phyloP scores from a whole-genome alignment of 345 rosid species.

The Clarkia xantiana region DNA sequence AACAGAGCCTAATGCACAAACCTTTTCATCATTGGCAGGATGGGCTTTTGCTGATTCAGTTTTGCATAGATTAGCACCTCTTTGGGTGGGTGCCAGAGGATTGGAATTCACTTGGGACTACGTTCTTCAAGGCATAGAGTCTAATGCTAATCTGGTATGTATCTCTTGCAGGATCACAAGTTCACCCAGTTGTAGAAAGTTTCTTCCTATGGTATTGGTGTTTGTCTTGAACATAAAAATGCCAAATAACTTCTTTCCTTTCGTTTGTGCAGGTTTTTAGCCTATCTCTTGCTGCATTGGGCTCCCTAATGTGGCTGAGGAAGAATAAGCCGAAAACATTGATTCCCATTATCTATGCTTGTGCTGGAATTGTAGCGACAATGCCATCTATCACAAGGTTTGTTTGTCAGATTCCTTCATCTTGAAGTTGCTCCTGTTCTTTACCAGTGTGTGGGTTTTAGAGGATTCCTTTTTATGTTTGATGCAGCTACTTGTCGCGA shows the following conservation, averaged over 20 bases:
- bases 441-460: too few species aligned
- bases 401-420: constrained; percentile 1
- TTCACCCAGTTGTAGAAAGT: too few species aligned
- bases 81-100: constrained; percentile 96
- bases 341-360: constrained; percentile 74
- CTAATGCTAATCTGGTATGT: constrained; percentile 82
- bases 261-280: constrained; percentile 47
- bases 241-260: too few species aligned
- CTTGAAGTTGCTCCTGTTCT: too few species aligned
- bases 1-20: not conserved
- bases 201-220: too few species aligned
- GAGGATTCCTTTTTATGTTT: too few species aligned
- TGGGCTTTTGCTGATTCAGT: constrained; percentile 99
- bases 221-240: too few species aligned
- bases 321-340: constrained; percentile 85
- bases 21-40: constrained; percentile 30
- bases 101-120: constrained; percentile 91
- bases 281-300: constrained; percentile 86
- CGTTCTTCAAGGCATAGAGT: constrained; percentile 88
- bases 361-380: constrained; percentile 82
- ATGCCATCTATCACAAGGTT: constrained; percentile 91
- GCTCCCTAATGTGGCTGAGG: constrained; percentile 95
- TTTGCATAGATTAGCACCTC: constrained; percentile 84
- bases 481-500: constrained; percentile 69
- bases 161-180: not conserved